Base-by-base conservation (phyloP, 345 rosid species). In the Luvunga scandens region DNA sequence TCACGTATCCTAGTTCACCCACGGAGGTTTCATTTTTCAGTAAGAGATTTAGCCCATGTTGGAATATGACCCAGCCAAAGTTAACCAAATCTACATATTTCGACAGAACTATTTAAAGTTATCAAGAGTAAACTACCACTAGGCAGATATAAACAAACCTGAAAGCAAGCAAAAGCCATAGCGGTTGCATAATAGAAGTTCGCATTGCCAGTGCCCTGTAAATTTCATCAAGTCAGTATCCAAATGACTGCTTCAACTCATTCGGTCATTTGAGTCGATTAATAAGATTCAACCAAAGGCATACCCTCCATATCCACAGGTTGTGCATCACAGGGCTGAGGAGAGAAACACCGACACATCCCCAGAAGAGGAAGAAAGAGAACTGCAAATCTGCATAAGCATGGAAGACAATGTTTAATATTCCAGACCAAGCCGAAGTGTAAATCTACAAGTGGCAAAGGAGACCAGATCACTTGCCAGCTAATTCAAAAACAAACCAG, bases 241-340 rank as follows among this genome's bases (percentile, higher is more conserved):
- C 76, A 55, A 27, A 72, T 31, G 66, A 56, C 48, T n/a, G 56
- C 60, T 14, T n/a, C 31, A 66, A 62, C 62, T 57, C 30, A 33
- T 63, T 42, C 27, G 8, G 38, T 72, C 31, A 72, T 63, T 19
- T 27, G 27, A 25, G 39, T 69, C 30, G 57, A 56, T 27, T 14
- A 14, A 42, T 39, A 38, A 57, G 68, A 73, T 62, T 64, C 53
- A 76, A 27, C 69, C 69, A 80, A 36, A 57, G 75, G 18, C 69
- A 34, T 90, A 94, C 99, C 98, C 97, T 88, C 99, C 98, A 96
- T 83, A 94, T 92, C 98, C 98, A 96, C 56, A 94, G 88, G 77
- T 94, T 96, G 89, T 92, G 97, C 98, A 96, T 94, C 84, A 94
- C 97, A 76, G 98, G 97, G 81, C 98, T 91, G 76, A 96, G 97